These are phyloP conservation scores for Epichloe gansuensis DNA, from an alignment of 2,329 filamentous ascomycete genomes.

Conservation along the genomic window DNA sequence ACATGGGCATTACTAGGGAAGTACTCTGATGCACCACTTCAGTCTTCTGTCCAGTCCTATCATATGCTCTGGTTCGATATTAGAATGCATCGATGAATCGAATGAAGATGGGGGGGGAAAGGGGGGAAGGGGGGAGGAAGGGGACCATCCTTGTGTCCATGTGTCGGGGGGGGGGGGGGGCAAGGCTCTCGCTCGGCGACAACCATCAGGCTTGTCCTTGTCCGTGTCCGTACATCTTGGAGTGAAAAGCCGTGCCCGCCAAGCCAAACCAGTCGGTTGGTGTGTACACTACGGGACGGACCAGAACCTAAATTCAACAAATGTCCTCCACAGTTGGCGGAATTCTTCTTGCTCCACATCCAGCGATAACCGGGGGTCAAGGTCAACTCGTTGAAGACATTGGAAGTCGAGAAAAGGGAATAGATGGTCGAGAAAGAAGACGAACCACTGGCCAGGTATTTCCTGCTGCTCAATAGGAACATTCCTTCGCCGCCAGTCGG, in stretches of 20 bases:
- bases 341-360: neutral
- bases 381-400: neutral
- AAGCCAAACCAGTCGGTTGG: no score
- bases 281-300: neutral
- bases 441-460: no score
- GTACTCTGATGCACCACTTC: neutral
- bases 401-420: neutral
- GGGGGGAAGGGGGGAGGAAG: no score
- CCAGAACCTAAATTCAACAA: neutral
- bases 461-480: no score
- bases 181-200: conserved; percentile 2
- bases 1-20: neutral
- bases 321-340: neutral
- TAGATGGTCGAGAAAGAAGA: neutral
- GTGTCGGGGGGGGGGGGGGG: no score
- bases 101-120: neutral
- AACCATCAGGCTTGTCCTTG: neutral
- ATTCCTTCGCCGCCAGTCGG: no score
- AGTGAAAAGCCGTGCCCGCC: no score
- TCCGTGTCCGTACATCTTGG: no score
- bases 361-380: neutral
- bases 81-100: neutral
- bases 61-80: neutral
- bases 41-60: neutral
- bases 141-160: neutral